Conservation (phyloP, 2,329 filamentous ascomycete species). For the Amauroascus niger region DNA sequence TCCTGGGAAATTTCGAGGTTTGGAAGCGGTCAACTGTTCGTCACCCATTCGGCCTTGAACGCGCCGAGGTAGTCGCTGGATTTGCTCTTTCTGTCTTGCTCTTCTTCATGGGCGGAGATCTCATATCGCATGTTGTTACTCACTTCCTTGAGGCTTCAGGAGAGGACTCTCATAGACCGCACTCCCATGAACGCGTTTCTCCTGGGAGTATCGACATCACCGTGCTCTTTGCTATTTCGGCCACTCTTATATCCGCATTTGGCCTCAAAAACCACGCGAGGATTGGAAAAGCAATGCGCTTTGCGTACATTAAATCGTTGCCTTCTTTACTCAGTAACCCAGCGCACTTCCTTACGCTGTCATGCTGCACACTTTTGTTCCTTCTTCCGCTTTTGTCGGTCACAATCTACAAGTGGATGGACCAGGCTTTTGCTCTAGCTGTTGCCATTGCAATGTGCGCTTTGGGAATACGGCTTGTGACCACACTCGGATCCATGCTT, state of each 20-base stretch:
- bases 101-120: constrained; percentile 93
- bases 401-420: constrained; percentile 71
- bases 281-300: constrained; percentile 83
- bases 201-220: constrained; percentile 72
- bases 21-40: constrained; percentile 89
- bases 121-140: constrained; percentile 87
- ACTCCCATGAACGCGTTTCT: constrained; percentile 57
- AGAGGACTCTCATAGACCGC: constrained; percentile 64
- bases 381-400: constrained; percentile 73
- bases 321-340: constrained; percentile 88
- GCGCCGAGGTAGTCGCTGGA: constrained; percentile 85
- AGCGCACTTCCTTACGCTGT: constrained; percentile 86
- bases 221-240: constrained; percentile 67
- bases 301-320: constrained; percentile 69
- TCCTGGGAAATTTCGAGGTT: constrained; percentile 92
- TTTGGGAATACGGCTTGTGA: constrained; percentile 71
- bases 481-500: constrained; percentile 83
- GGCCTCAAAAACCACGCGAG: constrained; percentile 81
- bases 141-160: constrained; percentile 73
- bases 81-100: constrained; percentile 94
- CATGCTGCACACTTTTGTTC: constrained; percentile 70
- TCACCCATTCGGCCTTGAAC: constrained; percentile 85
- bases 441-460: constrained; percentile 84
- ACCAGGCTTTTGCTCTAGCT: constrained; percentile 67
- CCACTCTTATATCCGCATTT: constrained; percentile 77